These are phyloP conservation scores for Fonsecaea pedrosoi DNA, from an alignment of 2,329 filamentous ascomycete species.

Conservation along the genomic window DNA sequence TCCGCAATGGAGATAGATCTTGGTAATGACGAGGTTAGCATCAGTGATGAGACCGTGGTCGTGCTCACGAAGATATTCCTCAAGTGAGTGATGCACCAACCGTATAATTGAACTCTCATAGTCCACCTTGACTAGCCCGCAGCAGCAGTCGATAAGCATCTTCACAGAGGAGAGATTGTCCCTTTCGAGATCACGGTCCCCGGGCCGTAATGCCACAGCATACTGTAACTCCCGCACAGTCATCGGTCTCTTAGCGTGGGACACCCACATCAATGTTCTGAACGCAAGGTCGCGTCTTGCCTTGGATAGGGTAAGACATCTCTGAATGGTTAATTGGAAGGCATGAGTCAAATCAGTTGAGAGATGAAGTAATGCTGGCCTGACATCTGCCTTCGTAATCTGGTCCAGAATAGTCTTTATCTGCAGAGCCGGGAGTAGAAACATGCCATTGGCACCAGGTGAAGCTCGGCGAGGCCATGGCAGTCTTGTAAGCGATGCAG, in stretches of 20 bases:
- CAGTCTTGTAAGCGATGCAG: too few species aligned
- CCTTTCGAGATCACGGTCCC: slow-evolving; percentile 39
- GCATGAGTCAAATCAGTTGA: slow-evolving; percentile 41
- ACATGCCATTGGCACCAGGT: slow-evolving; percentile 41
- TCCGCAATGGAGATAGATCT: slow-evolving; percentile 34
- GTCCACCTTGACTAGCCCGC: slow-evolving; percentile 46
- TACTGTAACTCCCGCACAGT: slow-evolving; percentile 43
- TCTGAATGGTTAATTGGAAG: slow-evolving; percentile 42
- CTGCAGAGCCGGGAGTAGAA: slow-evolving; percentile 45
- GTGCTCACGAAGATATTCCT: slow-evolving; percentile 45
- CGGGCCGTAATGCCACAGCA: slow-evolving; percentile 42
- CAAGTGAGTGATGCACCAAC: slow-evolving; percentile 46
- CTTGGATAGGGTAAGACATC: slow-evolving; percentile 40
- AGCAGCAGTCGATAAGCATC: slow-evolving; percentile 42
- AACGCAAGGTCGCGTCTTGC: slow-evolving; percentile 41
- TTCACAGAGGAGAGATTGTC: slow-evolving; percentile 41
- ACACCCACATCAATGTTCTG: slow-evolving; percentile 43
- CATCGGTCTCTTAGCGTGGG: slow-evolving; percentile 42
- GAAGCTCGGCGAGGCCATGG: too few species aligned
- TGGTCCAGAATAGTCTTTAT: slow-evolving; percentile 42
- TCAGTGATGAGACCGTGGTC: slow-evolving; percentile 44
- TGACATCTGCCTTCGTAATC: slow-evolving; percentile 43
- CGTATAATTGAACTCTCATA: slow-evolving; percentile 42
- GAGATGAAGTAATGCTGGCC: slow-evolving; percentile 39
- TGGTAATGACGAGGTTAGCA: slow-evolving; percentile 42